These are phyloP conservation scores for Sequoiadendron giganteum DNA, from an alignment of 75 land plant species.

Conservation along the genomic window DNA sequence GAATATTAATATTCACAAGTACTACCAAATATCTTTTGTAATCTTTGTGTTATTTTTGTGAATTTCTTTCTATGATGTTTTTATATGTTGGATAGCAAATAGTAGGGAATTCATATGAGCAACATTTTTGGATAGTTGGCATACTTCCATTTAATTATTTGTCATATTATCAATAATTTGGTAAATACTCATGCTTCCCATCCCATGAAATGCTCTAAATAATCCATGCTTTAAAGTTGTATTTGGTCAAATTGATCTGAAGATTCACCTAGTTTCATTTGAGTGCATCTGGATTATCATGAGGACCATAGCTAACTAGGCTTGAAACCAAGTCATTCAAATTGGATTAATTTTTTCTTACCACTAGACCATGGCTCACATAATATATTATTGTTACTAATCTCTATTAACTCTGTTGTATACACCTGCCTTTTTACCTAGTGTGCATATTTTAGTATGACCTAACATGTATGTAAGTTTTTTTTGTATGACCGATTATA, in stretches of 20 bases:
- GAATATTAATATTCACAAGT: too few species aligned
- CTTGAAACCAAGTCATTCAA: not conserved
- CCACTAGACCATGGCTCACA: not conserved
- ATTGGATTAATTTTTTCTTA: not conserved
- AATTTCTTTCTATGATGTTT: too few species aligned
- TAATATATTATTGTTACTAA: not conserved
- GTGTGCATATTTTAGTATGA: not conserved
- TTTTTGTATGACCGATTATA: not conserved
- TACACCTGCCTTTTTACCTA: not conserved
- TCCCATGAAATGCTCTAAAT: not conserved
- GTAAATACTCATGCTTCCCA: not conserved
- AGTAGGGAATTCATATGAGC: not conserved
- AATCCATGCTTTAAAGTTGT: not conserved
- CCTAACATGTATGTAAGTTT: not conserved
- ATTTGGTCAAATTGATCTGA: not conserved
- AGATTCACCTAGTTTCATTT: not conserved
- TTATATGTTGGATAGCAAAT: too few species aligned
- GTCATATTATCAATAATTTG: not conserved
- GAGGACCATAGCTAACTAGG: not conserved
- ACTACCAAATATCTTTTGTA: too few species aligned
- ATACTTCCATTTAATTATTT: not conserved
- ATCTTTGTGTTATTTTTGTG: too few species aligned
- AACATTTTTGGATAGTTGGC: not conserved
- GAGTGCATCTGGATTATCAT: not conserved
- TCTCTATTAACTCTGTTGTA: not conserved